Conservation (phyloP, 164 flowering plant genomes). For the Liriodendron chinense region DNA sequence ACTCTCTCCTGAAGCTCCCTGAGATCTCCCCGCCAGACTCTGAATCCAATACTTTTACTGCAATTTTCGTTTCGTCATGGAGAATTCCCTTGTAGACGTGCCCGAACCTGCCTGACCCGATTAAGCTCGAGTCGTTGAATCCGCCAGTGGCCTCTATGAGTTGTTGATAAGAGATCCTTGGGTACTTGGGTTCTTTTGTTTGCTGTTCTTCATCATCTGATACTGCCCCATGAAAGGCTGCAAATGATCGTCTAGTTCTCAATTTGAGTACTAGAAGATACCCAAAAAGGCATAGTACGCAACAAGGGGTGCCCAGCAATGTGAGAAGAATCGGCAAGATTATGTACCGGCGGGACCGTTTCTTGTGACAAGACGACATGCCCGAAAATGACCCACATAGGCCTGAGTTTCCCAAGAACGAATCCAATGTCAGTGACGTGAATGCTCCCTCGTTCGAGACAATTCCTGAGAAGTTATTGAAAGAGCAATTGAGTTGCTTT, state of each 20-base stretch:
- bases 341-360: constrained; percentile 13
- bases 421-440: constrained; percentile 35
- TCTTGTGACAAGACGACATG: constrained; percentile 42
- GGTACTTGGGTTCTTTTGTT: constrained; percentile 42
- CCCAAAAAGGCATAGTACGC: constrained; percentile 40
- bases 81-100: constrained; percentile 83
- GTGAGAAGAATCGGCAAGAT: constrained; percentile 44
- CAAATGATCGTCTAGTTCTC: constrained; percentile 22
- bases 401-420: constrained; percentile 59
- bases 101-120: constrained; percentile 84
- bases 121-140: constrained; percentile 54
- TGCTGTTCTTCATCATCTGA: constrained; percentile 34
- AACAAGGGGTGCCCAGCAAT: constrained; percentile 25
- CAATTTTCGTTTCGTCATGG: constrained; percentile 55
- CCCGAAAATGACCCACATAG: constrained; percentile 69
- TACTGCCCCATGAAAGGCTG: constrained; percentile 20
- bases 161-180: constrained; percentile 57
- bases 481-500: constrained; percentile 59
- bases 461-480: constrained; percentile 67
- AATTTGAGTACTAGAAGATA: constrained; percentile 34
- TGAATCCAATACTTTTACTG: constrained; percentile 72
- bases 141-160: constrained; percentile 80
- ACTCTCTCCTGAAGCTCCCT: constrained; percentile 78
- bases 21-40: constrained; percentile 32
- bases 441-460: constrained; percentile 58